These are phyloP conservation scores for Phytophthora sojae DNA, from an alignment of 352 stramenopile genomes.

Conservation along the genomic window DNA sequence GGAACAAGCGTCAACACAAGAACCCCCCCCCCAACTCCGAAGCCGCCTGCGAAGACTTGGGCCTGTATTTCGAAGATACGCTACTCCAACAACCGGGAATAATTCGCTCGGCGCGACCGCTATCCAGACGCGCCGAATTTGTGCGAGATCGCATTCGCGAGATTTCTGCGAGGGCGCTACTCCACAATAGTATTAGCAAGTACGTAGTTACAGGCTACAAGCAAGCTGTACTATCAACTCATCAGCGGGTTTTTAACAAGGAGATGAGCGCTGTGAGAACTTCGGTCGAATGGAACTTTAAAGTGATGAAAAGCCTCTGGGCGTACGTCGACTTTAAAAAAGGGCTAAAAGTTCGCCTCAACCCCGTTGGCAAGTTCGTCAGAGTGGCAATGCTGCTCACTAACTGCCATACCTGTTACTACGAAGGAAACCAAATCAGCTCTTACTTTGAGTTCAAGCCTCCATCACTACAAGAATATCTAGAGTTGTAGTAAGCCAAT, in stretches of 20 bases:
- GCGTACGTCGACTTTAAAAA: background rate
- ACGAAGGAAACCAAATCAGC: slow-evolving; percentile 18
- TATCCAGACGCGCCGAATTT: too few relatives aligned
- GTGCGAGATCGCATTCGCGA: too few relatives aligned
- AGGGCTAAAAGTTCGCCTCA: background rate
- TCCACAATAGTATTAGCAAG: too few relatives aligned
- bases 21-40: too few relatives aligned
- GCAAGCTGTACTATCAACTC: background rate
- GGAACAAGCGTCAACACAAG: too few relatives aligned
- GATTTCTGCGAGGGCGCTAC: too few relatives aligned
- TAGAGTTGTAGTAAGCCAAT: too few relatives aligned
- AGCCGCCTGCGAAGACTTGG: too few relatives aligned
- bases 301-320: background rate
- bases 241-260: background rate
- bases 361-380: slow-evolving; percentile 7
- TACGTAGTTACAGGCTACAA: background rate
- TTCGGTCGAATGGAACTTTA: background rate
- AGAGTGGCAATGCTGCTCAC: slow-evolving; percentile 18
- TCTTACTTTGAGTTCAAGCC: slow-evolving; percentile 1
- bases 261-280: background rate
- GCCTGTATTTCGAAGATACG: too few relatives aligned
- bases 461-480: too few relatives aligned
- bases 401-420: slow-evolving; percentile 16
- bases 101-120: too few relatives aligned
- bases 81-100: too few relatives aligned